Evolutionary conservation across 768 basidiomycete species (phyloP), one percentile per base, ranked within the genome.

Genomic region (Hericium erinaceus): DNA sequence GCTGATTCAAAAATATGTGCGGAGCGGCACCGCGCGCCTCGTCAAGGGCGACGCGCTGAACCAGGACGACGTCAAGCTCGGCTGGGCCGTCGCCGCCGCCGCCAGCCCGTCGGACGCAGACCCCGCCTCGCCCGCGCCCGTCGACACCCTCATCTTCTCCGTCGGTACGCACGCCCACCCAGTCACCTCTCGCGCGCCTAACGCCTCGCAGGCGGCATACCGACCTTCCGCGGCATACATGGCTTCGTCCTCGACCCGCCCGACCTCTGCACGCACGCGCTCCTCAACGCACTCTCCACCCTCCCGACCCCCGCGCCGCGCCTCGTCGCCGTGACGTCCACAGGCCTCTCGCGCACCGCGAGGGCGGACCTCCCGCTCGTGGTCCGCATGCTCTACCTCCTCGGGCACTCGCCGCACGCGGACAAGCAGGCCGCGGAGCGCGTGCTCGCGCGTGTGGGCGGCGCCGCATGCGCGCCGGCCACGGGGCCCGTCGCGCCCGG

Each of bases 381-480:
- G 3, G 61, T 83, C 37, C 78, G 76, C 60, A 75, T 75, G 0
- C 0, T 88, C 0, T 86, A 85, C 66, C 15, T 13, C 18, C 49
- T 80, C 28, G 68, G 85, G 44, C 44, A 66, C 4, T 59, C 37
- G 1, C 79, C 83, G 4, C 84, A 83, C 65, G 71, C 64, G 26
- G 86, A 89, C 68, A 89, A 89, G 68, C 48, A 80, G 48, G 84
- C 80, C 7, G 67, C 71, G 37, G 87, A 90, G 68, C 72, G 78
- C 28, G 66, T 77, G 2, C 52, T 80, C 4, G 69, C 74, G 0
- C 73, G 84, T 57, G 70, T 72, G 58, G 15, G 18, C 4, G 40
- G 40, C 40, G 73, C 13, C 72, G 73, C n/a, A 78, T 41, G 40
- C 5, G 40, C 40, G 13, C 15, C 40, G 40, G 18, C 40, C 5